Evolutionary conservation across 164 flowering plant genomes (phyloP).

Genomic region (Magnolia kwangsiensis): DNA sequence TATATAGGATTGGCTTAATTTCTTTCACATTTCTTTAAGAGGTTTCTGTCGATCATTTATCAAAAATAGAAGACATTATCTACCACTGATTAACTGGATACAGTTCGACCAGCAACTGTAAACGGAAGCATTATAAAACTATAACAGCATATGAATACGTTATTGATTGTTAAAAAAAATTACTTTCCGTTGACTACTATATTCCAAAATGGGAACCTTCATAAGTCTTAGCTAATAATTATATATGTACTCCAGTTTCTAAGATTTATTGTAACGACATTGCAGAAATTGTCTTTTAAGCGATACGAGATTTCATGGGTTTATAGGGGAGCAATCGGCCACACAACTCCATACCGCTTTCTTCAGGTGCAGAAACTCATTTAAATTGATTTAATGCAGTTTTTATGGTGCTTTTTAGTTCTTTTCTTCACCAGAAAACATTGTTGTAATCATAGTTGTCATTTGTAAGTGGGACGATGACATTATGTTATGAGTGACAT

Average conservation of each 20-base stretch:
- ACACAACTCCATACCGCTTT: slow-evolving; percentile 85
- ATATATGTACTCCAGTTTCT: neutral
- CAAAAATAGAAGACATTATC: too few relatives aligned
- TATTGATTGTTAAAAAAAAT: too few relatives aligned
- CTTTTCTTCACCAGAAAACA: slow-evolving; percentile 1
- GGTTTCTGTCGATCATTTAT: too few relatives aligned
- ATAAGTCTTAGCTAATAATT: too few relatives aligned
- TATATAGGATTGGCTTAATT: too few relatives aligned
- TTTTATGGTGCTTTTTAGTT: neutral
- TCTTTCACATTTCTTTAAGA: neutral
- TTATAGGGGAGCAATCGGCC: slow-evolving; percentile 83
- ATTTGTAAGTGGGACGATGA: neutral
- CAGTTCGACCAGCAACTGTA: too few relatives aligned
- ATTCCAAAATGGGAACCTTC: too few relatives aligned
- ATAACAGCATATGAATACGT: too few relatives aligned
- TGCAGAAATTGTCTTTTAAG: slow-evolving; percentile 69
- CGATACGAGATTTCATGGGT: slow-evolving; percentile 82
- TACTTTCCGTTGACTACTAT: too few relatives aligned
- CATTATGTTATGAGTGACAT: neutral
- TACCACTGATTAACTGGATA: too few relatives aligned
- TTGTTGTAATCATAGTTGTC: neutral
- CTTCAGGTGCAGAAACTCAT: slow-evolving; percentile 61
- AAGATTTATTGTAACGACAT: neutral
- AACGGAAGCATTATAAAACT: too few relatives aligned
- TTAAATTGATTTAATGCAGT: neutral